These are phyloP conservation scores for Alternaria arbusti DNA, from an alignment of 2,329 filamentous ascomycete species.

Conservation along the genomic window DNA sequence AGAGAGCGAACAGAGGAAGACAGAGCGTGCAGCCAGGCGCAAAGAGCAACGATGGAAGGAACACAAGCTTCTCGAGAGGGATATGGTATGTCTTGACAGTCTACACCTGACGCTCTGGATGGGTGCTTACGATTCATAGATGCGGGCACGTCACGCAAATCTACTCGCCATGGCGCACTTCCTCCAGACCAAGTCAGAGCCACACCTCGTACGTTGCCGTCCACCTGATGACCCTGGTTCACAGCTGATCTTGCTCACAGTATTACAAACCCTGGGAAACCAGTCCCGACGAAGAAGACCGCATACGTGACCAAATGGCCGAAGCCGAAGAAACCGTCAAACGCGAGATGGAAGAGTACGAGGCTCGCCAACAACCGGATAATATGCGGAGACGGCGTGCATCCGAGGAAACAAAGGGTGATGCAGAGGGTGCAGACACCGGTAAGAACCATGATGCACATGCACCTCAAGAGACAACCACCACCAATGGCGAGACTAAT, in stretches of 20 bases:
- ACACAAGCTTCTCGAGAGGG: conserved; percentile 76
- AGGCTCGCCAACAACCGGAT: conserved; percentile 49
- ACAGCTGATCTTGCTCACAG: conserved; percentile 55
- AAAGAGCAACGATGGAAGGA: conserved; percentile 67
- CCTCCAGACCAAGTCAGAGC: conserved; percentile 73
- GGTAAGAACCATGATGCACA: conserved; percentile 37
- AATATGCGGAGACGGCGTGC: conserved; percentile 27
- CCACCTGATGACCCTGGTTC: background rate
- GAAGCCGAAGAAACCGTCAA: conserved; percentile 69
- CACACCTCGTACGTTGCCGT: conserved; percentile 69
- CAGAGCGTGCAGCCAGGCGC: conserved; percentile 69
- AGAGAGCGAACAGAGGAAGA: conserved; percentile 72
- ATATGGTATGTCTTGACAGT: conserved; percentile 65
- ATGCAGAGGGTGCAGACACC: conserved; percentile 23
- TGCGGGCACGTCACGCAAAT: conserved; percentile 76
- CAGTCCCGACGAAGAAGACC: conserved; percentile 70
- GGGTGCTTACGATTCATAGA: conserved; percentile 57
- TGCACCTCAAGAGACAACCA: conserved; percentile 17
- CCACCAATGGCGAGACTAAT: conserved; percentile 36
- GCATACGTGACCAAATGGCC: conserved; percentile 72
- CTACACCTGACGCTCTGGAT: background rate
- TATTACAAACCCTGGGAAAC: conserved; percentile 87
- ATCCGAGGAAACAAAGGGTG: conserved; percentile 18
- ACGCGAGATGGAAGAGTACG: conserved; percentile 69
- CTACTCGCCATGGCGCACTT: conserved; percentile 74